Conservation (phyloP, 2,329 filamentous ascomycete species). For the Zymoseptoria tritici region DNA sequence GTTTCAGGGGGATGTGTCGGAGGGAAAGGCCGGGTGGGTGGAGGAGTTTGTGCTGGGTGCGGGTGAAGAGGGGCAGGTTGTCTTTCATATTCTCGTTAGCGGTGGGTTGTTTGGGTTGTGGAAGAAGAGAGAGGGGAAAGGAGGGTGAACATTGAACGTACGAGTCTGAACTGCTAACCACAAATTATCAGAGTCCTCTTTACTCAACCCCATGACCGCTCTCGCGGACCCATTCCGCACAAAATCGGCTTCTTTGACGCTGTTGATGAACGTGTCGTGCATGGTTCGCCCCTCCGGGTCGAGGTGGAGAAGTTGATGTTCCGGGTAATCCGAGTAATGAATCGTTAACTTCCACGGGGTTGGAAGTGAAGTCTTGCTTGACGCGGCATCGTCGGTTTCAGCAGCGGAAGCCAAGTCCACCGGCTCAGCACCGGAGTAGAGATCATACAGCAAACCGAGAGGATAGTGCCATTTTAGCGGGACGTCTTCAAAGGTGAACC, state of each 20-base stretch:
- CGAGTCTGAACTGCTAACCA: conserved; percentile 74
- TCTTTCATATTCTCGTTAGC: too few relatives aligned
- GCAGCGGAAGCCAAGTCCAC: conserved; percentile 23
- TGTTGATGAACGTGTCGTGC: conserved; percentile 61
- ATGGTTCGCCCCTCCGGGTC: conserved; percentile 49
- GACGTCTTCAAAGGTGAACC: conserved; percentile 61
- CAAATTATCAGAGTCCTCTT: conserved; percentile 71
- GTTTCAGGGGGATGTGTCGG: conserved; percentile 74
- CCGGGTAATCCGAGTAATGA: conserved; percentile 53
- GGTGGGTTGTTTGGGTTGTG: too few relatives aligned
- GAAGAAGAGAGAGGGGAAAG: too few relatives aligned
- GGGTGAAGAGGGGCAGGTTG: conserved; percentile 62
- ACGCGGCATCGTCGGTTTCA: neutral
- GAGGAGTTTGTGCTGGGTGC: conserved; percentile 69
- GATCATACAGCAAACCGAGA: conserved; percentile 60
- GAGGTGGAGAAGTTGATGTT: conserved; percentile 51
- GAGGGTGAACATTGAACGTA: too few relatives aligned
- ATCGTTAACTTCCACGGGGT: conserved; percentile 58
- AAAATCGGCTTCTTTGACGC: conserved; percentile 75
- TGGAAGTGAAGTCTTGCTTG: conserved; percentile 3
- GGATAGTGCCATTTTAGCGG: conserved; percentile 67
- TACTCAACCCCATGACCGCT: conserved; percentile 81
- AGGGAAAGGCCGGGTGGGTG: conserved; percentile 63
- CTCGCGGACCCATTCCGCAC: conserved; percentile 81
- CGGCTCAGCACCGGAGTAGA: conserved; percentile 54